These are phyloP conservation scores for Pyrrhoderma noxium DNA, from an alignment of 1,284 basidiomycete genomes.

Conservation along the genomic window DNA sequence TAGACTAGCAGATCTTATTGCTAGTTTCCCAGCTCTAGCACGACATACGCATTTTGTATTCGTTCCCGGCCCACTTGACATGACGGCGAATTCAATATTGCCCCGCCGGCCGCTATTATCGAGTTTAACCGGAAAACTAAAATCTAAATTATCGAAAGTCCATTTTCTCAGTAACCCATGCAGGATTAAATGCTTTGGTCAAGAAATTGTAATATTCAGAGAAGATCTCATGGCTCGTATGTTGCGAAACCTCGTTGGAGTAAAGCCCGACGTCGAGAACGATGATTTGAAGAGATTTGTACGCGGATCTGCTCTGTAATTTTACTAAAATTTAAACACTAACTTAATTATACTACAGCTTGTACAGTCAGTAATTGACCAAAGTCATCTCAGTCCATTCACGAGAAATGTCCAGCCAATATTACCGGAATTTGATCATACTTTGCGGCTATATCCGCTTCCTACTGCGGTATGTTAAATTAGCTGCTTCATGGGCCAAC, in stretches of 20 bases:
- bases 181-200: slow-evolving; percentile 90
- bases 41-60: slow-evolving; percentile 85
- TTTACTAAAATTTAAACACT: not conserved
- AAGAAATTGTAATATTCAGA: slow-evolving; percentile 92
- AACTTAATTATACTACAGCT: slow-evolving; percentile 44
- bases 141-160: slow-evolving; percentile 65
- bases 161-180: slow-evolving; percentile 91
- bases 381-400: slow-evolving; percentile 85
- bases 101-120: slow-evolving; percentile 78
- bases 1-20: slow-evolving; percentile 76
- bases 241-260: slow-evolving; percentile 84
- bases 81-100: slow-evolving; percentile 68
- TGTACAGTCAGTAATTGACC: slow-evolving; percentile 89
- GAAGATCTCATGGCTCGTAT: slow-evolving; percentile 94
- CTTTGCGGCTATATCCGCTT: slow-evolving; percentile 89
- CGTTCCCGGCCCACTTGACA: slow-evolving; percentile 89
- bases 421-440: slow-evolving; percentile 87
- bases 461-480: slow-evolving; percentile 71
- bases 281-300: slow-evolving; percentile 86
- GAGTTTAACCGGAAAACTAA: slow-evolving; percentile 63
- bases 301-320: slow-evolving; percentile 26
- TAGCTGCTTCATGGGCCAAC: not conserved
- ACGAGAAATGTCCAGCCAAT: slow-evolving; percentile 81
- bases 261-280: slow-evolving; percentile 68
- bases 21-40: slow-evolving; percentile 71